These are phyloP conservation scores for Fragilaria crotonensis DNA, from an alignment of 108 stramenopile genomes.

Conservation along the genomic window DNA sequence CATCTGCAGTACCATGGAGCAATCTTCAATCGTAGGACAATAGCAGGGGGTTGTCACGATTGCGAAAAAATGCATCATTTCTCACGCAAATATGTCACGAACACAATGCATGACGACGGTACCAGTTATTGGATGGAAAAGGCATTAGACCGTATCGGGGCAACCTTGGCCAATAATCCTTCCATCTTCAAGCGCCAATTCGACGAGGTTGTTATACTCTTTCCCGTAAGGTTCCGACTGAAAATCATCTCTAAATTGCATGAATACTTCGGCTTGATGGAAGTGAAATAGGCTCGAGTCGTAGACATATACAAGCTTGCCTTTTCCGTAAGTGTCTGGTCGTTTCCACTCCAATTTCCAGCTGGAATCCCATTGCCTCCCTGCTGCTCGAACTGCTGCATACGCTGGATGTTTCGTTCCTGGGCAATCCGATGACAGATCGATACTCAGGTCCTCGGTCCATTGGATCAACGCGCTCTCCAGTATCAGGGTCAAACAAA, in stretches of 20 bases:
- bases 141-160: constrained; percentile 72
- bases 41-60: too few species aligned
- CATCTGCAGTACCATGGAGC: too few species aligned
- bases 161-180: constrained; percentile 69
- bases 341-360: constrained; percentile 42
- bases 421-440: constrained; percentile 41
- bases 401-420: constrained; percentile 26
- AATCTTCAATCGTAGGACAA: too few species aligned
- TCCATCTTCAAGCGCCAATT: constrained; percentile 61
- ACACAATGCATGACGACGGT: too few species aligned
- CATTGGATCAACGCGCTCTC: constrained; percentile 40
- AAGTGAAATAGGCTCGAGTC: constrained; percentile 47
- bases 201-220: constrained; percentile 63
- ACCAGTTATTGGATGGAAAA: too few species aligned
- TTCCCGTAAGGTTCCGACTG: constrained; percentile 61
- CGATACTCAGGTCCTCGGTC: constrained; percentile 69
- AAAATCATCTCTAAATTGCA: constrained; percentile 13
- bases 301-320: constrained; percentile 35
- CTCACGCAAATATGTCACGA: too few species aligned
- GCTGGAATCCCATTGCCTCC: constrained; percentile 27
- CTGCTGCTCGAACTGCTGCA: constrained; percentile 31
- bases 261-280: constrained; percentile 47
- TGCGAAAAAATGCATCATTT: too few species aligned
- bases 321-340: constrained; percentile 37
- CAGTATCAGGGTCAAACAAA: constrained; percentile 28